A percentile compares a stretch with the other conserved stretches of the same genome.
Conservation (phyloP, 164 flowering plant species). For the Sextonia rubra region DNA sequence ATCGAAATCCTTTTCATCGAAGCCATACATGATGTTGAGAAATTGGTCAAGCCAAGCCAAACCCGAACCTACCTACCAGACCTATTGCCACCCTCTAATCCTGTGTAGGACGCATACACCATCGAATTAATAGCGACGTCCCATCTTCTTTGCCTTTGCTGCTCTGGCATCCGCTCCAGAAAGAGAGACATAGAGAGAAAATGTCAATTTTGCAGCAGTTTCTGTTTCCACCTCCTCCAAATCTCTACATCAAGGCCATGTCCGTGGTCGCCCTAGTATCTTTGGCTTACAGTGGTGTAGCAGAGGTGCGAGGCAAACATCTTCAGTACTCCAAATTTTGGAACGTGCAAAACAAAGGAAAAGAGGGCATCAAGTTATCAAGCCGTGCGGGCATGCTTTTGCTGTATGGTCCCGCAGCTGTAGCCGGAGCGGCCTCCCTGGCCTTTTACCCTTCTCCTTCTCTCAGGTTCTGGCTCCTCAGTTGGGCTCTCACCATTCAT, state of each 20-base stretch:
- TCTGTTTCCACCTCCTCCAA: conserved; percentile 42
- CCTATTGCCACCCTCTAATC: no score
- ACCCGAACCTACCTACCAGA: no score
- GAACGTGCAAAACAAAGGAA: conserved; percentile 10
- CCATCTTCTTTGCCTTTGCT: not conserved
- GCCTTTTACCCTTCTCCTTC: conserved; percentile 14
- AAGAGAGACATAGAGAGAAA: not conserved
- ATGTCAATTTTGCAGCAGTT: conserved; percentile 12
- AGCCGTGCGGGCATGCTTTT: conserved; percentile 50
- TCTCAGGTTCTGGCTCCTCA: conserved; percentile 33
- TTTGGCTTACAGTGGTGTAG: conserved; percentile 21
- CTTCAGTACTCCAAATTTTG: conserved; percentile 57
- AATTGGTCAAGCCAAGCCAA: no score
- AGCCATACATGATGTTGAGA: no score
- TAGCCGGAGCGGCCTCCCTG: conserved; percentile 33
- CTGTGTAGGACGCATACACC: no score
- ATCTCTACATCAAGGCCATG: conserved; percentile 33
- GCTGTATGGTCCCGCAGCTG: conserved; percentile 45
- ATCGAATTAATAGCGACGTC: not conserved
- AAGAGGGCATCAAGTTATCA: conserved; percentile 9
- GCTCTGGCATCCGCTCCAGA: not conserved
- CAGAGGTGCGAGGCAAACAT: conserved; percentile 50
- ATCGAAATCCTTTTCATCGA: no score
- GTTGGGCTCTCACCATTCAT: conserved; percentile 49
- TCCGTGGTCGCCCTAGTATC: conserved; percentile 25